Evolutionary conservation across 2,329 filamentous ascomycete species (phyloP).

Genomic region (Neoarthrinium moseri): DNA sequence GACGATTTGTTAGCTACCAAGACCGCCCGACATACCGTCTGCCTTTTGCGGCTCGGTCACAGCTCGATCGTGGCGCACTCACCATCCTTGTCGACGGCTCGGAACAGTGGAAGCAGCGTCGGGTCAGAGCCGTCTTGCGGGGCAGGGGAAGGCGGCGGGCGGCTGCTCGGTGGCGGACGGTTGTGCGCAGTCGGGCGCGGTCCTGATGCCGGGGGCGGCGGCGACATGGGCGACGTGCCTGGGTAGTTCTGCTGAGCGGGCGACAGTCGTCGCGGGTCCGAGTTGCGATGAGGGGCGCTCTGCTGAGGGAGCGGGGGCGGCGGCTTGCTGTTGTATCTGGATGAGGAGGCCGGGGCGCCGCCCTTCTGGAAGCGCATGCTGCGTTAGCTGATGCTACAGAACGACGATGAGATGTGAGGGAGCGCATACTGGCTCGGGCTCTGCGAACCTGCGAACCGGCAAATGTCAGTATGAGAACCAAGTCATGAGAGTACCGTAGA

Average conservation of each 20-base stretch:
- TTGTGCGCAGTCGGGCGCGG: conserved; percentile 42
- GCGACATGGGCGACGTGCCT: conserved; percentile 41
- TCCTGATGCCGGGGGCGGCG: conserved; percentile 44
- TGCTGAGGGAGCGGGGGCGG: conserved; percentile 35
- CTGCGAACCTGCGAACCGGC: conserved; percentile 58
- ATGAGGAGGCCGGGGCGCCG: conserved; percentile 23
- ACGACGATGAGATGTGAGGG: conserved; percentile 10
- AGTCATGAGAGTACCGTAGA: neutral
- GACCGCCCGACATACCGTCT: too few species aligned
- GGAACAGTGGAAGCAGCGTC: conserved; percentile 81
- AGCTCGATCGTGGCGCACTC: too few species aligned
- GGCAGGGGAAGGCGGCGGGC: conserved; percentile 65
- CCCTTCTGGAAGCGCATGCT: conserved; percentile 4
- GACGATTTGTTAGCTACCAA: neutral
- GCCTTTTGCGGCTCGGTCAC: too few species aligned
- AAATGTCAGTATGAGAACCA: conserved; percentile 1
- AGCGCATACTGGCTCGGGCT: conserved; percentile 65
- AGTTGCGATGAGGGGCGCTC: conserved; percentile 15
- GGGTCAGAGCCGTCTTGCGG: conserved; percentile 59
- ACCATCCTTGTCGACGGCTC: conserved; percentile 86
- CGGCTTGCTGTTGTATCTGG: conserved; percentile 49
- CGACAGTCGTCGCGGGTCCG: conserved; percentile 11
- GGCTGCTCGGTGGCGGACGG: conserved; percentile 55
- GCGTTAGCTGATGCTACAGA: conserved; percentile 6
- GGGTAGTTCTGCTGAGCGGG: conserved; percentile 16